A percentile compares a stretch with the other conserved stretches of the same genome.
Evolutionary conservation across 768 basidiomycete genomes (phyloP).

Genomic region (Neoboletus brunneissimus): DNA sequence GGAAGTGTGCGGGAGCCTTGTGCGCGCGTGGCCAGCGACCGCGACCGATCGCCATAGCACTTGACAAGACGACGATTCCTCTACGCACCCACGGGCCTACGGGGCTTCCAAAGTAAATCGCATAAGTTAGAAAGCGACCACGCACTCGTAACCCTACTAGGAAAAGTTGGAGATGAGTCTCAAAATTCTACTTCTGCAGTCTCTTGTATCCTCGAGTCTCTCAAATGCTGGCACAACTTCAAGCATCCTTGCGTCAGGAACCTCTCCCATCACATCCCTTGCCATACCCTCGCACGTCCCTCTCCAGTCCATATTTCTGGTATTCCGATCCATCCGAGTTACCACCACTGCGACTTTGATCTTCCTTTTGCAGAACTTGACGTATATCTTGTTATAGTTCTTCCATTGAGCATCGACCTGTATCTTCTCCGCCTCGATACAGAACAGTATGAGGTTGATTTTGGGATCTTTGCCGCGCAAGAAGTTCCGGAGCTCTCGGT

Average conservation of each 20-base stretch:
- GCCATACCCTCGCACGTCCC: not conserved
- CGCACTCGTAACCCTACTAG: not conserved
- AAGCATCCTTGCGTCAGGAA: conserved; percentile 1
- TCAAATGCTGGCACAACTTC: conserved; percentile 8
- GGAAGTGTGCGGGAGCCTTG: no score
- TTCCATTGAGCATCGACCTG: conserved; percentile 6
- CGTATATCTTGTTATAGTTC: conserved; percentile 8
- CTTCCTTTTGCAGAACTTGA: conserved; percentile 11
- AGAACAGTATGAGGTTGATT: conserved; percentile 12
- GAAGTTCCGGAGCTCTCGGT: conserved; percentile 8
- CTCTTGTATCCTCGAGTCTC: not conserved
- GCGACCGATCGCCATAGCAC: no score
- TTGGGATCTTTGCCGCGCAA: conserved; percentile 8
- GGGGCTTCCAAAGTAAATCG: not conserved
- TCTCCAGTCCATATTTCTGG: not conserved
- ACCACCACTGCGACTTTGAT: conserved; percentile 16
- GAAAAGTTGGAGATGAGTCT: conserved; percentile 3
- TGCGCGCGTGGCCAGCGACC: no score
- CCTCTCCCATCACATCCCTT: not conserved
- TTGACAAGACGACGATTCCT: not conserved
- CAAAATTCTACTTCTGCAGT: not conserved
- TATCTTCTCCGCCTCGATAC: conserved; percentile 11
- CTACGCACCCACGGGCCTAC: not conserved
- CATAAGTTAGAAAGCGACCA: not conserved
- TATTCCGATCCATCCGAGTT: conserved; percentile 5